Evolutionary conservation across 331 rosid species (phyloP).

Genomic region (Rosa hybrid): DNA sequence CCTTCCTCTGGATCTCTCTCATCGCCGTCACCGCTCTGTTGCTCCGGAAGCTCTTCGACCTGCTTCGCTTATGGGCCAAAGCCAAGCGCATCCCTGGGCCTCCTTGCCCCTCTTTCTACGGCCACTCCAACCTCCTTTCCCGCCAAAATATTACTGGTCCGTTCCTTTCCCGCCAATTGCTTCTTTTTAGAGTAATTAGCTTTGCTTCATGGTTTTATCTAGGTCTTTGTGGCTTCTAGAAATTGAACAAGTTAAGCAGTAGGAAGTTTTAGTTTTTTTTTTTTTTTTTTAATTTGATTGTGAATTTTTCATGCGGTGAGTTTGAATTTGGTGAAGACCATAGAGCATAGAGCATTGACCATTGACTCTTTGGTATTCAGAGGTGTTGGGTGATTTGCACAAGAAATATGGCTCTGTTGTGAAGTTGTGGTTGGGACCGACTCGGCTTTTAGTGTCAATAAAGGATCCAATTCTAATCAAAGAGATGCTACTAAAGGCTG

Average conservation of each 20-base stretch:
- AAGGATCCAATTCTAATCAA: slow-evolving; percentile 68
- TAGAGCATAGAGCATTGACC: neutral
- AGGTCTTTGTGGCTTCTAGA: too few species aligned
- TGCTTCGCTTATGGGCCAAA: slow-evolving; percentile 47
- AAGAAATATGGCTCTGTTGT: slow-evolving; percentile 63
- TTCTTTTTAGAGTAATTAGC: too few species aligned
- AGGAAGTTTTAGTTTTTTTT: too few species aligned
- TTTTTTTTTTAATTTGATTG: neutral
- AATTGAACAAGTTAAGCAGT: too few species aligned
- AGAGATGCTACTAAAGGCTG: slow-evolving; percentile 71
- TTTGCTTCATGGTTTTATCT: too few species aligned
- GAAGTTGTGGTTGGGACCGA: slow-evolving; percentile 87
- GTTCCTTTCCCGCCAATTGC: slow-evolving; percentile 6
- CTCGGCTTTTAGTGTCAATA: slow-evolving; percentile 75
- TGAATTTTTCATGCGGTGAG: neutral
- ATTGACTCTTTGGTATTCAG: slow-evolving; percentile 36
- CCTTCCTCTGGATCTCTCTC: slow-evolving; percentile 64
- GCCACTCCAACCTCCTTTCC: slow-evolving; percentile 57
- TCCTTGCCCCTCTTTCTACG: slow-evolving; percentile 54
- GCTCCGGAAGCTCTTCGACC: slow-evolving; percentile 33
- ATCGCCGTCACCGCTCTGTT: slow-evolving; percentile 46
- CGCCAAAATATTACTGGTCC: slow-evolving; percentile 50
- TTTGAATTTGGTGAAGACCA: neutral
- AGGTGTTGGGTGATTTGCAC: slow-evolving; percentile 59
- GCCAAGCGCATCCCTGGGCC: slow-evolving; percentile 70